Conservation (phyloP, 371 early-diverging fungal genomes). For the Nematocida major region DNA sequence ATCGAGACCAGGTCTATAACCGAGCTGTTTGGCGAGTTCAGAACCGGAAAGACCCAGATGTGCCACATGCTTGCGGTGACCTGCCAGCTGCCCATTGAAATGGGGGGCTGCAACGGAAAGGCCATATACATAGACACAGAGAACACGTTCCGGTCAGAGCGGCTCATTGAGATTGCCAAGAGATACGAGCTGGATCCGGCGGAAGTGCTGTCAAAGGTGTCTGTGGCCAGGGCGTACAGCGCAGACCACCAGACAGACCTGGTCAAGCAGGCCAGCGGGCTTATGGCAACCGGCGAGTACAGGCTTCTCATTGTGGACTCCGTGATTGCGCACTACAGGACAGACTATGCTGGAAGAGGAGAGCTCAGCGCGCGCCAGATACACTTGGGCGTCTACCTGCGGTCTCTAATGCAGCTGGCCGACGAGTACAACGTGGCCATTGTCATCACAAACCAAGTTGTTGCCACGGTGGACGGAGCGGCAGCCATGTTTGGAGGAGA, state of each 20-base stretch:
- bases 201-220: conserved; percentile 84
- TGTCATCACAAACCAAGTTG: conserved; percentile 95
- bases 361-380: conserved; percentile 92
- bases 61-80: conserved; percentile 95
- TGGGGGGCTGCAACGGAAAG: conserved; percentile 89
- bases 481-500: conserved; percentile 81
- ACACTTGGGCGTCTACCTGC: conserved; percentile 83
- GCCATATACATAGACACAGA: conserved; percentile 97
- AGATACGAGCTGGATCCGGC: conserved; percentile 76
- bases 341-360: conserved; percentile 91
- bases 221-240: conserved; percentile 88
- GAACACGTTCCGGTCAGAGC: conserved; percentile 89
- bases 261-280: conserved; percentile 79
- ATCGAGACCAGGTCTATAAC: conserved; percentile 96
- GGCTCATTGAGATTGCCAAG: conserved; percentile 80
- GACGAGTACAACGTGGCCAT: conserved; percentile 96
- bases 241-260: conserved; percentile 88
- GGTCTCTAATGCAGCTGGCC: conserved; percentile 78
- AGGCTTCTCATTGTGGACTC: conserved; percentile 85
- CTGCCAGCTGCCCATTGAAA: conserved; percentile 76
- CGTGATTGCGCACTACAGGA: conserved; percentile 87
- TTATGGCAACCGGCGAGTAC: conserved; percentile 82
- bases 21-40: conserved; percentile 97
- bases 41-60: conserved; percentile 96
- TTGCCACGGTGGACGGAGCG: conserved; percentile 87